Evolutionary conservation across 2,329 filamentous ascomycete genomes (phyloP).

Genomic region (Bipolaris zeicola): DNA sequence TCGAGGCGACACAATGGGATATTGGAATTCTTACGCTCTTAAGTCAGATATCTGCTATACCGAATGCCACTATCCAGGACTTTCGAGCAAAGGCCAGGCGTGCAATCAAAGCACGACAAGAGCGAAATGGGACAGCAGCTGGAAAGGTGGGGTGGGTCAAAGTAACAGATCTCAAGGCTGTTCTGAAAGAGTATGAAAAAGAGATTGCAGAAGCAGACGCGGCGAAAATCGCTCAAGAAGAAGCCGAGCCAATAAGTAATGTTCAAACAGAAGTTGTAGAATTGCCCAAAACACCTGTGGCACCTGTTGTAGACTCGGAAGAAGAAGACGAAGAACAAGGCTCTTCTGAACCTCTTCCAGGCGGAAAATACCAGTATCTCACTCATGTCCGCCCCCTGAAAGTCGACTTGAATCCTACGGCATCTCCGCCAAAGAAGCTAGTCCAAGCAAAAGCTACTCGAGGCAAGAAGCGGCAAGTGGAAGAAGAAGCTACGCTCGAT

Average conservation of each 20-base stretch:
- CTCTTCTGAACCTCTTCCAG: slow-evolving; percentile 5
- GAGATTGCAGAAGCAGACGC: slow-evolving; percentile 3
- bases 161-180: slow-evolving; percentile 2
- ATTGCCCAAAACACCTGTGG: slow-evolving; percentile 7
- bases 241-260: background rate
- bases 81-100: slow-evolving; percentile 1
- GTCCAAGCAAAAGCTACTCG: background rate
- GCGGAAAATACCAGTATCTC: slow-evolving; percentile 13
- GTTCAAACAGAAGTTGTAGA: background rate
- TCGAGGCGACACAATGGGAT: slow-evolving; percentile 4
- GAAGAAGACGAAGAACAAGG: slow-evolving; percentile 11
- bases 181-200: slow-evolving; percentile 3
- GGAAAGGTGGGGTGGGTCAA: slow-evolving; percentile 2
- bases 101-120: slow-evolving; percentile 3
- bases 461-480: slow-evolving; percentile 7
- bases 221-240: background rate
- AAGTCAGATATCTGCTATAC: slow-evolving; percentile 8
- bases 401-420: slow-evolving; percentile 6
- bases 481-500: background rate
- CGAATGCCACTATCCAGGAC: slow-evolving; percentile 7
- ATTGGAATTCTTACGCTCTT: slow-evolving; percentile 8
- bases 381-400: slow-evolving; percentile 6
- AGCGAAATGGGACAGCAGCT: background rate
- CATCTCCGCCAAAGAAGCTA: slow-evolving; percentile 4
- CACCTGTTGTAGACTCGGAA: slow-evolving; percentile 1